phyloP scores from a whole-genome alignment of 163 green algal species.

The Botryococcus braunii region DNA sequence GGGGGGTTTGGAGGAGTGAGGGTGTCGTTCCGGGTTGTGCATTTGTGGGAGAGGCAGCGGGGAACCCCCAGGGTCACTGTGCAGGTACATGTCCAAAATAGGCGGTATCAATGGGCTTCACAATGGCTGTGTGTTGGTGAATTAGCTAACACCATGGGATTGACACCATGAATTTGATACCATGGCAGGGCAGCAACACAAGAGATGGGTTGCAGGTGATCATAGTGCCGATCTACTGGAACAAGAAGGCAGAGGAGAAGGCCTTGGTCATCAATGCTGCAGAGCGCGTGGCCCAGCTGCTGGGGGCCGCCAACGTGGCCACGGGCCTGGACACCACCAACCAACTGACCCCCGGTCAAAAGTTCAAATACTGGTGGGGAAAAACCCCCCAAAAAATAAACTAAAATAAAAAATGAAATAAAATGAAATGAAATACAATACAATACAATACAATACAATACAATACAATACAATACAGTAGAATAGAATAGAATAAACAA shows the following conservation, averaged over 20 bases:
- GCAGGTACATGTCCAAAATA: no score
- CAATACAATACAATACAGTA: conserved; percentile 31
- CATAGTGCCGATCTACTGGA: conserved; percentile 45
- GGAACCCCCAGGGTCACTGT: no score
- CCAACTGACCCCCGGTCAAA: conserved; percentile 46
- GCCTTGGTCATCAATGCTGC: conserved; percentile 17
- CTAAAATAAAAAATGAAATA: neutral
- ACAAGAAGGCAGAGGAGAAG: conserved; percentile 33
- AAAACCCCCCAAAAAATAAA: neutral
- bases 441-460: conserved; percentile 19
- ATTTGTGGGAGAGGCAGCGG: no score
- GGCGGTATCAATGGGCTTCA: no score
- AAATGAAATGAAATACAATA: conserved; percentile 27
- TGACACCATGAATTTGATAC: no score
- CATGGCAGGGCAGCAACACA: no score
- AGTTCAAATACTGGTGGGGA: conserved; percentile 45
- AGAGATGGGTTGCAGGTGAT: no score
- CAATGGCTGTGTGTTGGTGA: no score
- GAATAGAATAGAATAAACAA: conserved; percentile 47
- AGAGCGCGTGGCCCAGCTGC: conserved; percentile 5
- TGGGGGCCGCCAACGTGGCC: conserved; percentile 26
- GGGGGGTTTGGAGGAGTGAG: no score
- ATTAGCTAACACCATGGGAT: no score
- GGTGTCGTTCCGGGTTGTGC: no score
- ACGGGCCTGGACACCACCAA: conserved; percentile 35